Percentiles rank a stretch among this genome's conserved stretches.
These are phyloP conservation scores for Malus hybrid DNA, from an alignment of 331 rosid species.

Conservation along the genomic window DNA sequence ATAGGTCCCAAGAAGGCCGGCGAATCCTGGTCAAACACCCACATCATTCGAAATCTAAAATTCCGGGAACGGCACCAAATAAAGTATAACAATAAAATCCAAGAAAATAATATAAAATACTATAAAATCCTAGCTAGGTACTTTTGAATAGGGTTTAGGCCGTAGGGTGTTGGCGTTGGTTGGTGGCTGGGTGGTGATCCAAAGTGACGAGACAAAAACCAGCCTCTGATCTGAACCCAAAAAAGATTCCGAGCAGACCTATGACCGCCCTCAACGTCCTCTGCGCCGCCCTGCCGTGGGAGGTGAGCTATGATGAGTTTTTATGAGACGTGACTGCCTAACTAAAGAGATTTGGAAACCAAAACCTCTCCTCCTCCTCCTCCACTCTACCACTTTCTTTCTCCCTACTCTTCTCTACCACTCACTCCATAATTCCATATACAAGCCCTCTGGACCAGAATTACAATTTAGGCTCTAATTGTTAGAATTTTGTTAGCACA, in stretches of 20 bases:
- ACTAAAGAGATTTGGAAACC: background rate
- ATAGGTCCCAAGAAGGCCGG: slow-evolving; percentile 1
- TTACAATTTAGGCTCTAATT: too few relatives aligned
- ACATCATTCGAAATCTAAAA: background rate
- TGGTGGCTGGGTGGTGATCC: background rate
- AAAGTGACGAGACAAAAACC: background rate
- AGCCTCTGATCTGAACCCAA: background rate
- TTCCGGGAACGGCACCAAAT: background rate
- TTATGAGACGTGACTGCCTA: background rate
- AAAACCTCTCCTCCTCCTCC: background rate
- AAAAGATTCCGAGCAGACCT: background rate
- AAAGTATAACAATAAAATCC: too few relatives aligned
- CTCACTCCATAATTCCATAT: too few relatives aligned
- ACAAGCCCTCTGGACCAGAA: too few relatives aligned
- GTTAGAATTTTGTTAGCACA: too few relatives aligned
- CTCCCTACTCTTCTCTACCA: background rate
- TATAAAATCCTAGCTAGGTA: too few relatives aligned
- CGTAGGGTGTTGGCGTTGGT: background rate
- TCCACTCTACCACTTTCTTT: background rate
- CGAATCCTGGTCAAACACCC: background rate
- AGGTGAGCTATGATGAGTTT: background rate
- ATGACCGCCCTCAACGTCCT: background rate
- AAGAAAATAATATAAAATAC: too few relatives aligned
- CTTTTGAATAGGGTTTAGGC: background rate
- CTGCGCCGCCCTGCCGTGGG: background rate